Percentiles rank a stretch among this genome's conserved stretches.
These are phyloP conservation scores for Pichia sp. DNA, from an alignment of 1,139 yeast genomes.

Conservation along the genomic window DNA sequence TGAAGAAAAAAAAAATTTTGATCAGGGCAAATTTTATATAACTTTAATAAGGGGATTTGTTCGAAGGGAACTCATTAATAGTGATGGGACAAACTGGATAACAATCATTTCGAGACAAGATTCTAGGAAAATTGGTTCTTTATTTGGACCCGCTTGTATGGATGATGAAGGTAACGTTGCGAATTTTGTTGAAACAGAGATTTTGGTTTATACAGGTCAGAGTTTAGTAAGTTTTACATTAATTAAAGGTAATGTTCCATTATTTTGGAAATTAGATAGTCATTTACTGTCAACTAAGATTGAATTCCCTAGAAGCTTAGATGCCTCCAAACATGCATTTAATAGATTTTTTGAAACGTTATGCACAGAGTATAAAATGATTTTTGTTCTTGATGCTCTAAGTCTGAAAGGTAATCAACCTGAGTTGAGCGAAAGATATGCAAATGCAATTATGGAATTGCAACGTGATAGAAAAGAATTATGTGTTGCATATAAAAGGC, in stretches of 20 bases:
- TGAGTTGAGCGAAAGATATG: conserved; percentile 34
- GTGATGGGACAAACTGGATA: conserved; percentile 30
- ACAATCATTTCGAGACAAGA: conserved; percentile 66
- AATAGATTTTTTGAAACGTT: conserved; percentile 56
- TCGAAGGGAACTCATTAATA: conserved; percentile 41
- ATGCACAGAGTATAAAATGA: conserved; percentile 54
- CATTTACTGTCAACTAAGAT: conserved; percentile 48
- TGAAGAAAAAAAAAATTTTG: conserved; percentile 46
- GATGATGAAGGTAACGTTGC: conserved; percentile 69
- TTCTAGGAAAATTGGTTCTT: conserved; percentile 51
- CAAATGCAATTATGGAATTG: conserved; percentile 24
- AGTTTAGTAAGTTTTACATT: conserved; percentile 54
- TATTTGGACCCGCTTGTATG: conserved; percentile 64
- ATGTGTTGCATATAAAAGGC: conserved; percentile 22
- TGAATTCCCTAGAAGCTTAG: conserved; percentile 51
- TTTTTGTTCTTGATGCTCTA: conserved; percentile 52
- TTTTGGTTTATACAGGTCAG: conserved; percentile 48
- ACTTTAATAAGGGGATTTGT: conserved; percentile 64
- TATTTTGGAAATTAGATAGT: conserved; percentile 54
- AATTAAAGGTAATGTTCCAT: conserved; percentile 63
- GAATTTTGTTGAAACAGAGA: conserved; percentile 61
- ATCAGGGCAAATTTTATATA: conserved; percentile 50
- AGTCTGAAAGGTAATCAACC: conserved; percentile 34
- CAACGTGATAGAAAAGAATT: conserved; percentile 11
- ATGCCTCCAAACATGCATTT: conserved; percentile 60